Conservation (phyloP, 495 filamentous ascomycete species). For the Hyaloscypha hepaticicola region DNA sequence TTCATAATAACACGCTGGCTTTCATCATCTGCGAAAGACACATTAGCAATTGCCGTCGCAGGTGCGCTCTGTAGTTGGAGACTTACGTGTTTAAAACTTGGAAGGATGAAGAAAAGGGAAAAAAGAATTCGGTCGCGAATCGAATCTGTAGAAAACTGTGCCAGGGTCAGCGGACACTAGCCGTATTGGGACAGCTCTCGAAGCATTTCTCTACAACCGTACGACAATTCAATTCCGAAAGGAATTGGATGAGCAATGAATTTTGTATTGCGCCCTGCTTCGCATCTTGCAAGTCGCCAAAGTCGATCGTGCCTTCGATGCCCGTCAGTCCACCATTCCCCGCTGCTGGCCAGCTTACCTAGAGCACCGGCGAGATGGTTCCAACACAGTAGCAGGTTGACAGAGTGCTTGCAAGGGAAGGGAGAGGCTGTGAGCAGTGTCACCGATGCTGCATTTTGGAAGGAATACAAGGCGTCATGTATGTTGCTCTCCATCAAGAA, state of each 20-base stretch:
- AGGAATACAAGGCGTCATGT: conserved; percentile 53
- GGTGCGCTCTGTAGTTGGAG: conserved; percentile 11
- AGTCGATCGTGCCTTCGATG: background rate
- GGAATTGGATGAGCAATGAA: conserved; percentile 24
- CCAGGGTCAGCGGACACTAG: conserved; percentile 11
- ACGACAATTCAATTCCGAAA: background rate
- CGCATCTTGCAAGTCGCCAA: background rate
- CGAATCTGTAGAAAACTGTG: conserved; percentile 6
- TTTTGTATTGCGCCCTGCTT: conserved; percentile 7
- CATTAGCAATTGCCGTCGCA: conserved; percentile 43
- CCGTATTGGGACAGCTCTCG: conserved; percentile 25
- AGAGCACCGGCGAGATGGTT: conserved; percentile 6
- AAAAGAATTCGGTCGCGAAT: conserved; percentile 31
- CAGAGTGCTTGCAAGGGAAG: background rate
- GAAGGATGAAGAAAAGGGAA: conserved; percentile 88
- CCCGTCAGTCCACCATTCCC: conserved; percentile 1
- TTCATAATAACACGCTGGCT: conserved; percentile 93
- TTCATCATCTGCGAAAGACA: conserved; percentile 84
- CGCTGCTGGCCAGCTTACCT: background rate
- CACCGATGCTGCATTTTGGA: conserved; percentile 15
- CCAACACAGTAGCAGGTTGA: background rate
- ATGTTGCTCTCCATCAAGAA: conserved; percentile 21
- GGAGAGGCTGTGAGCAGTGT: background rate
- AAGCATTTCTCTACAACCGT: conserved; percentile 3
- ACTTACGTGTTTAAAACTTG: conserved; percentile 92